Evolutionary conservation across 371 early-diverging fungal genomes (phyloP).

Genomic region (Mortierella sp.): DNA sequence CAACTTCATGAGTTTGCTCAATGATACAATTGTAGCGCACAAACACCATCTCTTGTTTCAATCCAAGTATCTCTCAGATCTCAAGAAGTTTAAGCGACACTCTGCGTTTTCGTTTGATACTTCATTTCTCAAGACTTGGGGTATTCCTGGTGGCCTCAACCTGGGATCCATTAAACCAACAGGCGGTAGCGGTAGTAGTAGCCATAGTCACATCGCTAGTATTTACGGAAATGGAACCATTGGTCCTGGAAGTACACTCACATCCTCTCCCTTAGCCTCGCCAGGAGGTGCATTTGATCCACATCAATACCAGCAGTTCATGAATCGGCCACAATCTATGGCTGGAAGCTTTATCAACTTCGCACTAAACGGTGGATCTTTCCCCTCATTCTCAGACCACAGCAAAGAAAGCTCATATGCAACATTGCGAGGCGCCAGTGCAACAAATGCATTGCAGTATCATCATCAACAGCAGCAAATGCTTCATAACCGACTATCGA

Average conservation of each 20-base stretch:
- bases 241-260: slow-evolving; percentile 27
- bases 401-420: slow-evolving; percentile 49
- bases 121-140: slow-evolving; percentile 58
- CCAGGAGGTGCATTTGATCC: slow-evolving; percentile 50
- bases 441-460: slow-evolving; percentile 37
- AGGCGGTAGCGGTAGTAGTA: slow-evolving; percentile 1
- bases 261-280: slow-evolving; percentile 33
- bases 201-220: neutral
- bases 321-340: slow-evolving; percentile 53
- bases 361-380: slow-evolving; percentile 35
- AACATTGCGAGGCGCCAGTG: slow-evolving; percentile 38
- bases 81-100: slow-evolving; percentile 56
- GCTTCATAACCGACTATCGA: slow-evolving; percentile 38
- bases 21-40: slow-evolving; percentile 42
- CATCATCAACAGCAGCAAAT: slow-evolving; percentile 49
- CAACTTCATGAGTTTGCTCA: slow-evolving; percentile 26
- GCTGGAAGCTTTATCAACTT: slow-evolving; percentile 46
- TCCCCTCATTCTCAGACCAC: slow-evolving; percentile 42
- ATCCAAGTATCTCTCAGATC: slow-evolving; percentile 52
- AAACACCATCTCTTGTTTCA: slow-evolving; percentile 54
- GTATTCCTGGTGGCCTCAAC: slow-evolving; percentile 45
- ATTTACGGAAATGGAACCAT: slow-evolving; percentile 11
- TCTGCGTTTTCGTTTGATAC: slow-evolving; percentile 56
- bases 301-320: slow-evolving; percentile 36
- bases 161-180: slow-evolving; percentile 39